Evolutionary conservation across 1,284 basidiomycete genomes (phyloP).

Genomic region (Marasmius tenuissimus): DNA sequence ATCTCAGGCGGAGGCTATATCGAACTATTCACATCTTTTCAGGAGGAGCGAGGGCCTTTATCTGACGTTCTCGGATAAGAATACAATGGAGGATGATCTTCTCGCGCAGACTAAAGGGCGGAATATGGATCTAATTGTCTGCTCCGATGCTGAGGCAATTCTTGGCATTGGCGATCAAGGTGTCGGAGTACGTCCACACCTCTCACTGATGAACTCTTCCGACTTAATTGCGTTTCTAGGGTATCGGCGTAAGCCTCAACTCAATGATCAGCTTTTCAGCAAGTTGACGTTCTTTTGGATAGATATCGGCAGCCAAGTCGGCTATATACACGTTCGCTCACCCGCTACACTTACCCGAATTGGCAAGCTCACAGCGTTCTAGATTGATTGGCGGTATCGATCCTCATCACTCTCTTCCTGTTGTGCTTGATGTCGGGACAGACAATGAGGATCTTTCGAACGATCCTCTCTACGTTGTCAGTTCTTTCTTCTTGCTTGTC

Average conservation of each 20-base stretch:
- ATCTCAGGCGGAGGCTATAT: constrained; percentile 72
- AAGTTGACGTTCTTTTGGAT: background rate
- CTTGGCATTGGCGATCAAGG: constrained; percentile 81
- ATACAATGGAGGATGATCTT: constrained; percentile 77
- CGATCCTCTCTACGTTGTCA: constrained; percentile 67
- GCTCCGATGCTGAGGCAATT: constrained; percentile 83
- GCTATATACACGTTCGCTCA: constrained; percentile 72
- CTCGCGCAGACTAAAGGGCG: constrained; percentile 62
- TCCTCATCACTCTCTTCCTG: constrained; percentile 64
- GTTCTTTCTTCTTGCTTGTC: constrained; percentile 19
- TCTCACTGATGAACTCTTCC: background rate
- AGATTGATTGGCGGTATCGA: constrained; percentile 82
- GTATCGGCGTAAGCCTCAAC: constrained; percentile 41
- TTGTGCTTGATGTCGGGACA: constrained; percentile 79
- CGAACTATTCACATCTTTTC: constrained; percentile 81
- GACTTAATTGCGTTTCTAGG: constrained; percentile 26
- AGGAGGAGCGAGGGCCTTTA: constrained; percentile 72
- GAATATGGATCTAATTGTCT: constrained; percentile 74
- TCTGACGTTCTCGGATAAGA: constrained; percentile 61
- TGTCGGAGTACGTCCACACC: constrained; percentile 32
- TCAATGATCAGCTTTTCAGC: background rate
- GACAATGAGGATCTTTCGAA: constrained; percentile 65
- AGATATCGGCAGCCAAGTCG: constrained; percentile 89
- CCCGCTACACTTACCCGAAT: background rate
- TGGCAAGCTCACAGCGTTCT: background rate